A percentile compares a stretch with the other conserved stretches of the same genome.
These are phyloP conservation scores for Candida nemodendra DNA, from an alignment of 805 yeast species.

Conservation along the genomic window DNA sequence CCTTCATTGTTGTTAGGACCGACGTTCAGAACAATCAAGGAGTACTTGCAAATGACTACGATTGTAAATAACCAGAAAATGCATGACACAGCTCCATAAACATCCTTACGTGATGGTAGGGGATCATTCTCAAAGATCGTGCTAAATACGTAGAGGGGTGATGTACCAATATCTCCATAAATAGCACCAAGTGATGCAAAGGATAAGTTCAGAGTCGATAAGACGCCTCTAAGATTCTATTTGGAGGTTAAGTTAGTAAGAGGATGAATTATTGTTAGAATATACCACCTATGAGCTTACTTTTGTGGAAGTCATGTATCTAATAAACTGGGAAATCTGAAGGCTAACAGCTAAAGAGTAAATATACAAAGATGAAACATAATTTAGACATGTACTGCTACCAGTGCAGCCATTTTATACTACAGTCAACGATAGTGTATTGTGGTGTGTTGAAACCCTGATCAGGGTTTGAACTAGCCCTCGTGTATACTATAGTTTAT, in stretches of 20 bases:
- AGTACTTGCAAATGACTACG: slow-evolving; percentile 52
- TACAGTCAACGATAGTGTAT: too few relatives aligned
- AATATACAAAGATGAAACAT: too few relatives aligned
- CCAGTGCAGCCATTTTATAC: too few relatives aligned
- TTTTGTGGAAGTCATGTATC: too few relatives aligned
- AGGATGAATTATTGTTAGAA: too few relatives aligned
- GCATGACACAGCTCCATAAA: slow-evolving; percentile 51
- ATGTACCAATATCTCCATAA: slow-evolving; percentile 63
- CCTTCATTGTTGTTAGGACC: slow-evolving; percentile 65
- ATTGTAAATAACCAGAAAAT: slow-evolving; percentile 56
- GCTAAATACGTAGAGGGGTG: slow-evolving; percentile 52
- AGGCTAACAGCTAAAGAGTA: too few relatives aligned
- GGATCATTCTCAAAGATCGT: slow-evolving; percentile 31
- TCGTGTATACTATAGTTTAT: too few relatives aligned
- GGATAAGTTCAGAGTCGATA: slow-evolving; percentile 7
- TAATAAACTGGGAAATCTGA: too few relatives aligned
- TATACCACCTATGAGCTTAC: too few relatives aligned
- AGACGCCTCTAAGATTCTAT: slow-evolving; percentile 7
- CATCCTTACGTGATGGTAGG: slow-evolving; percentile 38
- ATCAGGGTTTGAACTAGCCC: too few relatives aligned
- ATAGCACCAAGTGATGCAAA: slow-evolving; percentile 53
- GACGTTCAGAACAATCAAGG: slow-evolving; percentile 43
- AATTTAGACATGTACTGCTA: too few relatives aligned
- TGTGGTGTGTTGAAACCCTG: too few relatives aligned
- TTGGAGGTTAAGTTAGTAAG: not conserved